Conservation (phyloP, 1,139 yeast genomes). For the Candida frijolesensis region DNA sequence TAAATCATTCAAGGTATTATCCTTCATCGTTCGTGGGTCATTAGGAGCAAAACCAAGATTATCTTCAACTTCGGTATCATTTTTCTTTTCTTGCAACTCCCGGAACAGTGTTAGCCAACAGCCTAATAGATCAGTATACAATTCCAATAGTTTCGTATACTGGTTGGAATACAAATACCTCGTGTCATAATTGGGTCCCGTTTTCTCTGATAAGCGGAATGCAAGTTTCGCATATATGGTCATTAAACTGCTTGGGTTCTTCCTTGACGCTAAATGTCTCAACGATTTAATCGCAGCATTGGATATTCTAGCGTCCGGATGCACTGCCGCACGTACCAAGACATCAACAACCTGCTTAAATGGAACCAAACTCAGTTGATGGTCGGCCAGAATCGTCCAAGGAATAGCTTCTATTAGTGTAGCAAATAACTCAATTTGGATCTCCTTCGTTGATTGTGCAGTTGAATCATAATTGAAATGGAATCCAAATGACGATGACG, state of each 20-base stretch:
- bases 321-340: constrained; percentile 74
- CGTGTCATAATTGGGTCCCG: constrained; percentile 48
- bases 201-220: constrained; percentile 74
- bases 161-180: constrained; percentile 58
- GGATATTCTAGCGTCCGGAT: constrained; percentile 62
- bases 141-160: constrained; percentile 59
- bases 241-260: constrained; percentile 71
- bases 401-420: constrained; percentile 70
- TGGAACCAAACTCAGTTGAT: constrained; percentile 33
- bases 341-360: constrained; percentile 71
- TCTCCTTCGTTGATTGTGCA: constrained; percentile 32
- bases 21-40: constrained; percentile 38
- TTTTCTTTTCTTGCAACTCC: constrained; percentile 21
- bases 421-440: constrained; percentile 66
- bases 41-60: constrained; percentile 30
- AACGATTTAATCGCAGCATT: constrained; percentile 65
- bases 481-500: constrained; percentile 38
- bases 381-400: constrained; percentile 54
- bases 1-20: constrained; percentile 45
- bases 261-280: constrained; percentile 64
- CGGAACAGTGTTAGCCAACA: constrained; percentile 77
- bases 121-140: constrained; percentile 76
- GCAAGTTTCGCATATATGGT: constrained; percentile 79
- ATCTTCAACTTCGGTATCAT: constrained; percentile 23
- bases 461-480: constrained; percentile 55